Percentiles rank a stretch among this genome's conserved stretches.
These are phyloP conservation scores for Ceratocystis cacaofunesta DNA, from an alignment of 2,329 filamentous ascomycete genomes.

Conservation along the genomic window DNA sequence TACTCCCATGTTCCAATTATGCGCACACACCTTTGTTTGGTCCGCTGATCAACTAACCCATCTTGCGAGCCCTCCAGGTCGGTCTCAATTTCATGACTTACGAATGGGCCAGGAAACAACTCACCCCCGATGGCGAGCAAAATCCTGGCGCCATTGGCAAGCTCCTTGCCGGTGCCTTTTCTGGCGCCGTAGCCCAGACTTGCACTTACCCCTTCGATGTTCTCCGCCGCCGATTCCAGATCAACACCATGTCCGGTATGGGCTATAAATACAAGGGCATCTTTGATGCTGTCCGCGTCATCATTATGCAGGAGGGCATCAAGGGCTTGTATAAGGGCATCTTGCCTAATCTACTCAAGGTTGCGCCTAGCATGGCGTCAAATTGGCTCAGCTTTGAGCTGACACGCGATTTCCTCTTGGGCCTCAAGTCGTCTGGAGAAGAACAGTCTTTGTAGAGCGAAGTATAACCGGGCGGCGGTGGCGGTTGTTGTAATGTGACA, in stretches of 20 bases:
- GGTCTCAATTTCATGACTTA: slow-evolving; percentile 99
- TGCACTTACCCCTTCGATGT: slow-evolving; percentile 99
- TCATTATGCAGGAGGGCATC: slow-evolving; percentile 69
- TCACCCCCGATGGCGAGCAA: slow-evolving; percentile 77
- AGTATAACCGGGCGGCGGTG: not conserved
- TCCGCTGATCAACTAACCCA: not conserved
- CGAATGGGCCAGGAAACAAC: slow-evolving; percentile 66
- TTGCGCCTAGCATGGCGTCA: slow-evolving; percentile 95
- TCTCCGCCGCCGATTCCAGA: slow-evolving; percentile 82
- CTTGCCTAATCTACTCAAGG: slow-evolving; percentile 86
- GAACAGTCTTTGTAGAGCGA: slow-evolving; percentile 15
- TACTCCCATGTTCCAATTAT: not conserved
- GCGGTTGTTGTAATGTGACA: not conserved
- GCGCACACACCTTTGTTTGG: not conserved
- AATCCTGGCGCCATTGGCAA: slow-evolving; percentile 71
- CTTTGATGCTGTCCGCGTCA: slow-evolving; percentile 65
- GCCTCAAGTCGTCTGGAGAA: slow-evolving; percentile 34
- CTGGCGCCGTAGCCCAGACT: slow-evolving; percentile 91
- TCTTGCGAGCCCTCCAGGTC: slow-evolving; percentile 38
- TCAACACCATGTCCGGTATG: slow-evolving; percentile 98
- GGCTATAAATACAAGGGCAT: slow-evolving; percentile 90
- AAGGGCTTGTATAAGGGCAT: slow-evolving; percentile 90
- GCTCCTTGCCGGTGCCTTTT: slow-evolving; percentile 76
- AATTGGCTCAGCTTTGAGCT: slow-evolving; percentile 97
- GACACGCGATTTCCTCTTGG: slow-evolving; percentile 70